phyloP scores from a whole-genome alignment of 306 rosid genomes.

The Casuarina cunninghamiana region DNA sequence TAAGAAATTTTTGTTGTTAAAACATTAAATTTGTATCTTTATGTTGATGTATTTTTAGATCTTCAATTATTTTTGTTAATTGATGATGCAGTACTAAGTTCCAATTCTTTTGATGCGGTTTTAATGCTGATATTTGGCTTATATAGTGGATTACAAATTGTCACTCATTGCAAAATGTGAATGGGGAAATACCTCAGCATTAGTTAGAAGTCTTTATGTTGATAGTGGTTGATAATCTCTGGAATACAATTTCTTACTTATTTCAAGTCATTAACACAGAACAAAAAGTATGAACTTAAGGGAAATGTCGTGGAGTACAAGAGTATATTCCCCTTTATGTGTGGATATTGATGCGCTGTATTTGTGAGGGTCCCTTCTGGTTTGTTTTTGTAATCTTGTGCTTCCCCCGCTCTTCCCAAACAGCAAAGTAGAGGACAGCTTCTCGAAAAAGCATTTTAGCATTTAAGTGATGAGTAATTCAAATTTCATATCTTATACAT shows the following conservation, averaged over 20 bases:
- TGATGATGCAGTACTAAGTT: neutral
- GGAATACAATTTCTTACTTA: neutral
- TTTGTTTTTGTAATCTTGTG: neutral
- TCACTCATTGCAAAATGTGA: neutral
- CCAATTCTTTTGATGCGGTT: neutral
- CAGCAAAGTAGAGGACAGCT: too few species aligned
- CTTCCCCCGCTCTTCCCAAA: neutral
- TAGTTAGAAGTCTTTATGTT: neutral
- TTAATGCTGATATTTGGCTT: neutral
- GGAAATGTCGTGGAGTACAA: neutral
- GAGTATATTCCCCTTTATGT: neutral
- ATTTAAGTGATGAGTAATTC: neutral
- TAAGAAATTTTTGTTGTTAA: neutral
- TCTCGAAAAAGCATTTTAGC: too few species aligned
- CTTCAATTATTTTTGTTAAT: neutral
- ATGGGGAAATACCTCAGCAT: neutral
- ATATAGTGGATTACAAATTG: neutral
- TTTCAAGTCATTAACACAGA: too few species aligned
- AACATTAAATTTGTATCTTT: neutral
- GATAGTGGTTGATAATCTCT: neutral
- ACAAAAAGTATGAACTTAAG: neutral
- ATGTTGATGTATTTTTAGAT: neutral
- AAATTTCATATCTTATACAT: neutral
- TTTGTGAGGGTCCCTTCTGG: neutral
- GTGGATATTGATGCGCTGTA: neutral